Evolutionary conservation across 2,329 filamentous ascomycete genomes (phyloP), one percentile per base, ranked within the genome.

Genomic region (Nigrospora sphaerica): DNA sequence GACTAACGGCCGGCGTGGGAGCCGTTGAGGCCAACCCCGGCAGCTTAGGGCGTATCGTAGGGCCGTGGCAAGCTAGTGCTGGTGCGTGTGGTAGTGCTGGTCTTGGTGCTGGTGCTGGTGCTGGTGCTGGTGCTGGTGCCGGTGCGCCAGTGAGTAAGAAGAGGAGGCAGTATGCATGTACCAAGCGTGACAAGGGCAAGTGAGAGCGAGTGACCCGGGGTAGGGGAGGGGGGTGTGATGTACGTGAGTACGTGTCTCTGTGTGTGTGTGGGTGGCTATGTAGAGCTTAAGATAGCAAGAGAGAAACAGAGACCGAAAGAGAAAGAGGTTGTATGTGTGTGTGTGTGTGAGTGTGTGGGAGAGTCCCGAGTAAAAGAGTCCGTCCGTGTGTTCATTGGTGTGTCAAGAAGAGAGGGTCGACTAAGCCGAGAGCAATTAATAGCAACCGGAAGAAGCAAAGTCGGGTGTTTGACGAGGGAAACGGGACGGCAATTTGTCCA

Each of bases 401-500:
- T 28, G 23, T 28, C 23, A 28, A 28, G 23, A 10, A 28, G 44
- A 49, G 51, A 51, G 50, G 50, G 51, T 51, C 50, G 54, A 46
- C 48, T 52, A 49, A 47, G 48, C 51, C 49, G 46, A 42, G 18
- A 33, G 32, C 45, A 57, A 49, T 50, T 45, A 47, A 51, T 50
- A 51, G 50, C 54, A 54, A 54, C 54, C 54, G 57, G 52, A 57
- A 53, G 52, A 53, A 54, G 55, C 50, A 54, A 55, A 49, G 36
- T 37, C 23, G 23, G 19, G 23, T 28, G 23, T 28, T 28, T 28
- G 23, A 46, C 37, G 53, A 55, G 50, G 50, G 48, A 54, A 56
- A 61, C 54, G 54, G 56, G 52, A 57, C 56, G 57, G 57, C 52
- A 60, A 57, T 58, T 55, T 56, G 60, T 58, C 55, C 52, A 54